These are phyloP conservation scores for Dryadomyces sulphureus DNA, from an alignment of 2,329 filamentous ascomycete species.

Conservation along the genomic window DNA sequence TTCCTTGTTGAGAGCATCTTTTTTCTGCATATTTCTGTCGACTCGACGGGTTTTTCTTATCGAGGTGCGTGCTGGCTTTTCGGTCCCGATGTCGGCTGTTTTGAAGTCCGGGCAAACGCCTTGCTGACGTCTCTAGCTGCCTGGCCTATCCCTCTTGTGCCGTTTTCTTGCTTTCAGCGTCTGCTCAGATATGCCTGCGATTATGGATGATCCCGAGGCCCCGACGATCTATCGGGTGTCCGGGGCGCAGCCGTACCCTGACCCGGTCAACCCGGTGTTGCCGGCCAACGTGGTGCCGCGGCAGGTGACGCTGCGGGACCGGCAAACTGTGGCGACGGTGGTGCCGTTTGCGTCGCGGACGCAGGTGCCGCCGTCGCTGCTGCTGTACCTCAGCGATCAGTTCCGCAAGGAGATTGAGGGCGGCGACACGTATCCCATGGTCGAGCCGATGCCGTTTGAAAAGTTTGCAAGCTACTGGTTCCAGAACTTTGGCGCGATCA, in stretches of 20 bases:
- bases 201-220: conserved; percentile 61
- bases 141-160: not conserved
- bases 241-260: conserved; percentile 50
- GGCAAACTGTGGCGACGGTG: conserved; percentile 69
- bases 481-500: conserved; percentile 75
- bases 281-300: conserved; percentile 56
- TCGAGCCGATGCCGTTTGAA: conserved; percentile 57
- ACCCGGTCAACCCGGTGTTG: conserved; percentile 44
- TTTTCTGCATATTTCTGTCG: no score
- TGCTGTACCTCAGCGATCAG: conserved; percentile 67
- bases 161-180: not conserved
- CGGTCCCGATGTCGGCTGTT: no score
- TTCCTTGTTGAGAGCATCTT: no score
- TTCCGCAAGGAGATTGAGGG: conserved; percentile 84
- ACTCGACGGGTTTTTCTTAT: no score
- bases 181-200: conserved; percentile 47
- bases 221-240: conserved; percentile 57
- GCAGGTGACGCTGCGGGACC: conserved; percentile 70
- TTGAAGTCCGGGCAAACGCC: no score
- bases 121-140: not conserved
- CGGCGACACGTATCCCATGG: conserved; percentile 85
- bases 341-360: conserved; percentile 66
- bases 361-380: conserved; percentile 60
- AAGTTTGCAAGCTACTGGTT: conserved; percentile 80
- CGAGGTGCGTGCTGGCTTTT: no score